These are phyloP conservation scores for Trypanosomatidae sp. DNA, from an alignment of 208 protist species.

Conservation along the genomic window DNA sequence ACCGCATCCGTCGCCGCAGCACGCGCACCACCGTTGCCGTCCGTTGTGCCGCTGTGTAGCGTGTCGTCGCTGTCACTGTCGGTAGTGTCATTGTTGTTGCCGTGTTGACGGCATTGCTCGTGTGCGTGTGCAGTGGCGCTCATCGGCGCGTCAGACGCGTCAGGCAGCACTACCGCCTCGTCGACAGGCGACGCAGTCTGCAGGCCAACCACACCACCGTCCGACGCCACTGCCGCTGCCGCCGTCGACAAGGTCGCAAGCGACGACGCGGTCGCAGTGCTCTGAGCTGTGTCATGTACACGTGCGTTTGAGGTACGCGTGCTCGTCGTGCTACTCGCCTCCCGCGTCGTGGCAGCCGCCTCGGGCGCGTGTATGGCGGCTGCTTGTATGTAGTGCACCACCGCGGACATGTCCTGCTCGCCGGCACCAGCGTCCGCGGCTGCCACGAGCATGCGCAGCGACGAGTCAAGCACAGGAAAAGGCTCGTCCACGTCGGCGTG, in stretches of 20 bases:
- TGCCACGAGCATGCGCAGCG: conserved; percentile 57
- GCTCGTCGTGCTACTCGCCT: conserved; percentile 3
- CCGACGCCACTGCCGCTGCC: background rate
- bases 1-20: too few species aligned
- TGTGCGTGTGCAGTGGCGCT: too few species aligned
- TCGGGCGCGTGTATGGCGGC: conserved; percentile 34
- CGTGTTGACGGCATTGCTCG: too few species aligned
- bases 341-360: conserved; percentile 4
- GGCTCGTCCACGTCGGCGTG: conserved; percentile 31
- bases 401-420: conserved; percentile 56
- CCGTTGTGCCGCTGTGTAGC: too few species aligned
- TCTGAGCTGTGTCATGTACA: background rate
- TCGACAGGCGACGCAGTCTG: too few species aligned
- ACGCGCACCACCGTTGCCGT: too few species aligned
- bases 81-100: too few species aligned
- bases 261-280: background rate
- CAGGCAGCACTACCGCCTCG: too few species aligned
- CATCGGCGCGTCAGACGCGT: too few species aligned
- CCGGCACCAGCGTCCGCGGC: conserved; percentile 56
- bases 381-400: conserved; percentile 71
- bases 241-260: background rate
- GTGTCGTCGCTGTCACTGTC: too few species aligned
- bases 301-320: conserved; percentile 2
- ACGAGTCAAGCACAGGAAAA: conserved; percentile 62
- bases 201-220: too few species aligned